These are phyloP conservation scores for Metschnikowia anglica DNA, from an alignment of 805 yeast genomes.

Conservation along the genomic window DNA sequence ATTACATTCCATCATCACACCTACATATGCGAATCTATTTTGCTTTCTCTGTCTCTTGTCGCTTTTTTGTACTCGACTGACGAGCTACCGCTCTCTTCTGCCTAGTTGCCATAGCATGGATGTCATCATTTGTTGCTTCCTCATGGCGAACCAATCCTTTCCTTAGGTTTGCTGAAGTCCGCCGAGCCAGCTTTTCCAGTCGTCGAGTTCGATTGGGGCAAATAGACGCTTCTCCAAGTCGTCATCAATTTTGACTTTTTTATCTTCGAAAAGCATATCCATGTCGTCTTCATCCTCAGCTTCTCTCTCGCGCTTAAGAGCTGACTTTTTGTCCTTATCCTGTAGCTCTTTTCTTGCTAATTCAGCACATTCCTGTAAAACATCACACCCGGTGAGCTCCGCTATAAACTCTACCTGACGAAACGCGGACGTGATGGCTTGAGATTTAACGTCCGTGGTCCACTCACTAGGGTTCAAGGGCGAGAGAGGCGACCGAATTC, in stretches of 20 bases:
- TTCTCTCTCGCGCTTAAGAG: constrained; percentile 19
- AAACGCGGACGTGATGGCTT: constrained; percentile 46
- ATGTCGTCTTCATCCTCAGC: constrained; percentile 33
- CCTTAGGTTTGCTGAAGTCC: constrained; percentile 10
- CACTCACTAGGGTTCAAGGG: constrained; percentile 36
- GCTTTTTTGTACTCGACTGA: no score
- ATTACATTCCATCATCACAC: no score
- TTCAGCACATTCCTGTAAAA: constrained; percentile 19
- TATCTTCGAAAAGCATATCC: constrained; percentile 38
- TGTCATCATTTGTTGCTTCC: not conserved
- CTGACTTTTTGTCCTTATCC: constrained; percentile 2
- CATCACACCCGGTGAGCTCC: constrained; percentile 30
- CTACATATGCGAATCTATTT: no score
- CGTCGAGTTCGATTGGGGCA: constrained; percentile 37
- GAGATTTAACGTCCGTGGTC: constrained; percentile 47
- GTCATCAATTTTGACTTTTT: constrained; percentile 29
- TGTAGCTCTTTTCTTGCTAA: constrained; percentile 26
- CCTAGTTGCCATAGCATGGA: no score
- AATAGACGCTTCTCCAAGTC: constrained; percentile 21
- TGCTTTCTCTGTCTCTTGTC: no score
- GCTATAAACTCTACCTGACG: constrained; percentile 41
- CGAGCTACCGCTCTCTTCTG: no score
- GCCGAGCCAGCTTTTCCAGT: constrained; percentile 30
- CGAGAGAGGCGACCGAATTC: constrained; percentile 37
- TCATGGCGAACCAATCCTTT: not conserved